Evolutionary conservation across 1,284 basidiomycete species (phyloP).

Genomic region (Cutaneotrichosporon cavernicola): DNA sequence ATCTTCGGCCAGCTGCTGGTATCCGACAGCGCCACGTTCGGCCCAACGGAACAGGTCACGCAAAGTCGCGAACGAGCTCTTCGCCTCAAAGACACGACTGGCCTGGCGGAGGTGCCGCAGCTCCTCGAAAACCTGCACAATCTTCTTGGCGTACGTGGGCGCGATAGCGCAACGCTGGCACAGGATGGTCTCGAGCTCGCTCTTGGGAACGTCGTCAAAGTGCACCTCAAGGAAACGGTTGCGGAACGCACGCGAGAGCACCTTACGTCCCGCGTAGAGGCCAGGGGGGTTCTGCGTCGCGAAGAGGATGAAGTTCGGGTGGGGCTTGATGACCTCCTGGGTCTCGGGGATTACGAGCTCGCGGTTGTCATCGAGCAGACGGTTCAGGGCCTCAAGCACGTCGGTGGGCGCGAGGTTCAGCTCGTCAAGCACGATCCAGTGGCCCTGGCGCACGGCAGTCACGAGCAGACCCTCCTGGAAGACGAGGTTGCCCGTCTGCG

Average conservation of each 20-base stretch:
- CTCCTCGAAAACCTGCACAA: constrained; percentile 90
- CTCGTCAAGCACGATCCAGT: constrained; percentile 99
- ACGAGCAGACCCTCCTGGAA: constrained; percentile 95
- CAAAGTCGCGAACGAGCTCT: constrained; percentile 92
- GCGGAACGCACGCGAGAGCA: constrained; percentile 91
- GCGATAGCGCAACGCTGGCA: constrained; percentile 85
- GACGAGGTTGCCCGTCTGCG: constrained; percentile 83
- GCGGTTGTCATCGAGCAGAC: constrained; percentile 94
- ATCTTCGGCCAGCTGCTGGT: constrained; percentile 91
- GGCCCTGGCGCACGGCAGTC: constrained; percentile 83
- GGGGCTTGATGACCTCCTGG: constrained; percentile 88
- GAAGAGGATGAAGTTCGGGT: constrained; percentile 96
- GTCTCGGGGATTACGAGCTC: constrained; percentile 96
- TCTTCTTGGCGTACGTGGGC: constrained; percentile 85
- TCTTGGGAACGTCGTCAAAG: constrained; percentile 94
- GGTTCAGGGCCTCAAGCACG: constrained; percentile 95
- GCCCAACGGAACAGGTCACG: constrained; percentile 99
- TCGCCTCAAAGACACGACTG: constrained; percentile 93
- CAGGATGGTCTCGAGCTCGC: constrained; percentile 88
- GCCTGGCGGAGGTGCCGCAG: constrained; percentile 88
- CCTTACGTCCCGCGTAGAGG: constrained; percentile 93
- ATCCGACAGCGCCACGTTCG: constrained; percentile 77
- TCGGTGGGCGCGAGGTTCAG: constrained; percentile 97
- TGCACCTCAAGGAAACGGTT: constrained; percentile 99
- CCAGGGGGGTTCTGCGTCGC: constrained; percentile 98